A percentile compares a stretch with the other conserved stretches of the same genome.
Evolutionary conservation across 2,329 filamentous ascomycete species (phyloP).

Genomic region (Arthrocladium fulminans): DNA sequence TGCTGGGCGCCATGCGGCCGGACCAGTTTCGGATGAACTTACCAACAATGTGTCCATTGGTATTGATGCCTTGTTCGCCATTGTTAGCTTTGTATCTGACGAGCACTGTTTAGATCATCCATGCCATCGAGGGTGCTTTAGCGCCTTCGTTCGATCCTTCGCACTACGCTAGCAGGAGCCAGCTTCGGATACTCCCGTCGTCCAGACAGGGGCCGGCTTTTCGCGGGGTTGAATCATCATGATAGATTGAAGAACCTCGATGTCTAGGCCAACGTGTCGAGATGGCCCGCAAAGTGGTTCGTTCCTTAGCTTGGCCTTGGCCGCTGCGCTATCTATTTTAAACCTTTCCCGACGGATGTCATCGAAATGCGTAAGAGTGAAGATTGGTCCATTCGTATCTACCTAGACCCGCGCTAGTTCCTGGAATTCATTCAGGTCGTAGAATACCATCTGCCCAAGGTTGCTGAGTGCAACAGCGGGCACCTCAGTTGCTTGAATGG

Average conservation of each 20-base stretch:
- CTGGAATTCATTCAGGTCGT: not conserved
- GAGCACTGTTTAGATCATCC: too few species aligned
- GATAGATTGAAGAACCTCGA: not conserved
- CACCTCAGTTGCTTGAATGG: not conserved
- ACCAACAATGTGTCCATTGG: too few species aligned
- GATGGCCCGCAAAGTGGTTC: too few species aligned
- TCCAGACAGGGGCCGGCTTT: not conserved
- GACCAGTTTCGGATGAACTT: too few species aligned
- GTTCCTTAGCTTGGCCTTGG: not conserved
- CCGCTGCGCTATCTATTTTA: not conserved
- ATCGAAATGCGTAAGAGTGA: not conserved
- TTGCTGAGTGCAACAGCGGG: not conserved
- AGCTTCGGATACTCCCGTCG: not conserved
- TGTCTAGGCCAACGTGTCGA: too few species aligned
- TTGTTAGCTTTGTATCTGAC: too few species aligned
- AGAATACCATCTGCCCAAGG: not conserved
- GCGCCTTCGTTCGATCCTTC: constrained; percentile 4
- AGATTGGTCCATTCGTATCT: not conserved
- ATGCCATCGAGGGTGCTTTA: too few species aligned
- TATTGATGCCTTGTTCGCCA: too few species aligned
- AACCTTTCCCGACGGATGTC: not conserved
- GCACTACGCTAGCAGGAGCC: not conserved
- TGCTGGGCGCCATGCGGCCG: too few species aligned
- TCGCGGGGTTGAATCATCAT: not conserved
- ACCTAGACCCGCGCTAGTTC: not conserved